Evolutionary conservation across 306 rosid genomes (phyloP).

Genomic region (Echinosophora koreensis): DNA sequence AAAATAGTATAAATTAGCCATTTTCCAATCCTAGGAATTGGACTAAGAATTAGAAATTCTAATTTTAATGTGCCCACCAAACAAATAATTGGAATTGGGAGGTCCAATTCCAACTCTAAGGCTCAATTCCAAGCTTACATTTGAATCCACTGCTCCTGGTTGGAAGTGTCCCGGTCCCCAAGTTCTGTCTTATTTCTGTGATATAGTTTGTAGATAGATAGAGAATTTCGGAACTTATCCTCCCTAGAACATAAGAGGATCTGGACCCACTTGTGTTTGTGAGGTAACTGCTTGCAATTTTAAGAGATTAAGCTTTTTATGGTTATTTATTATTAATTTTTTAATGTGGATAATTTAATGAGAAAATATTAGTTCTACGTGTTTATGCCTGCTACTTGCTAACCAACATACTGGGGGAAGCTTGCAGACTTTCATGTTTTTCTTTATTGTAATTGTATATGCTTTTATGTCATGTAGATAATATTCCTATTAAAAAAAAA

Average conservation of each 20-base stretch:
- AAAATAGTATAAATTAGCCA: neutral
- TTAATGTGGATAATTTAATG: neutral
- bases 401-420: neutral
- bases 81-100: neutral
- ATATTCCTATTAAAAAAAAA: neutral
- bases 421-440: conserved; percentile 14
- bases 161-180: conserved; percentile 1
- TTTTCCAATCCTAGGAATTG: neutral
- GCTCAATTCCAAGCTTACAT: neutral
- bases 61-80: neutral
- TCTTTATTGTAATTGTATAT: conserved; percentile 30
- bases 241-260: conserved; percentile 14
- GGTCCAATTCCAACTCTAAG: neutral
- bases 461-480: neutral
- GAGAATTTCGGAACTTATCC: conserved; percentile 21
- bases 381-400: conserved; percentile 6
- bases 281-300: conserved; percentile 3
- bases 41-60: neutral
- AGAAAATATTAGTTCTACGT: neutral
- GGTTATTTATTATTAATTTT: neutral
- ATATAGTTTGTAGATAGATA: neutral
- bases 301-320: neutral
- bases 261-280: conserved; percentile 15
- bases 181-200: neutral
- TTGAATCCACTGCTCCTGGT: neutral